Evolutionary conservation across 2,329 filamentous ascomycete species (phyloP).

Genomic region (Grosmannia clavigera): DNA sequence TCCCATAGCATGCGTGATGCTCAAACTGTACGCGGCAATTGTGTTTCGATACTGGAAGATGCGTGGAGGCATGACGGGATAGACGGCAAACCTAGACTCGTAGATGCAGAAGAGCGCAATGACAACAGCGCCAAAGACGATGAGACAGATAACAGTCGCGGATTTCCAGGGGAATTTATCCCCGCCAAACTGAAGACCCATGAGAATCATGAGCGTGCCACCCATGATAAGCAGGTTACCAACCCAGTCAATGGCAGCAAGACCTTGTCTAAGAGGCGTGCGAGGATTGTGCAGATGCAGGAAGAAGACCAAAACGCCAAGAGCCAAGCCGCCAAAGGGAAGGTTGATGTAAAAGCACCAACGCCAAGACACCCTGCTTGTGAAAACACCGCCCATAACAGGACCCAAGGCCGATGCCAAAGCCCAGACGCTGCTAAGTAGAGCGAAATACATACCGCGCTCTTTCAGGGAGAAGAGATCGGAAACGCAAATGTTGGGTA

Average conservation of each 20-base stretch:
- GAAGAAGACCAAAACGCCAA: constrained; percentile 43
- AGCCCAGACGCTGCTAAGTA: constrained; percentile 1
- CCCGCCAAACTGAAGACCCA: constrained; percentile 75
- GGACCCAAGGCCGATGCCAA: constrained; percentile 3
- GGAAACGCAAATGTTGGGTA: constrained; percentile 44
- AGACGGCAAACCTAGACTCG: constrained; percentile 60
- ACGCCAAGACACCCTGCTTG: background rate
- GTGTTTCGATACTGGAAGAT: constrained; percentile 58
- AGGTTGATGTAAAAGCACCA: constrained; percentile 4
- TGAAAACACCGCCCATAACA: constrained; percentile 4
- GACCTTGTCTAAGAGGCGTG: constrained; percentile 46
- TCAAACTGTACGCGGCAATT: constrained; percentile 56
- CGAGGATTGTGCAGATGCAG: constrained; percentile 55
- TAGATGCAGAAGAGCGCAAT: constrained; percentile 55
- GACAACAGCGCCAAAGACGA: constrained; percentile 12
- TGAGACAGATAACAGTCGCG: constrained; percentile 60
- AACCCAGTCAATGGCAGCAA: constrained; percentile 50
- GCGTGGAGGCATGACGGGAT: constrained; percentile 63
- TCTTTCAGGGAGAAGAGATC: constrained; percentile 21
- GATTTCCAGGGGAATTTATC: constrained; percentile 63
- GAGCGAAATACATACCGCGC: constrained; percentile 1
- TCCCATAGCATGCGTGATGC: constrained; percentile 57
- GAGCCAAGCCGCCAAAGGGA: constrained; percentile 23
- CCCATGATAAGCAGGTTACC: constrained; percentile 21
- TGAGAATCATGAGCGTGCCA: constrained; percentile 18